These are phyloP conservation scores for Pichia nanzhaoensis DNA, from an alignment of 805 yeast genomes.

Conservation along the genomic window DNA sequence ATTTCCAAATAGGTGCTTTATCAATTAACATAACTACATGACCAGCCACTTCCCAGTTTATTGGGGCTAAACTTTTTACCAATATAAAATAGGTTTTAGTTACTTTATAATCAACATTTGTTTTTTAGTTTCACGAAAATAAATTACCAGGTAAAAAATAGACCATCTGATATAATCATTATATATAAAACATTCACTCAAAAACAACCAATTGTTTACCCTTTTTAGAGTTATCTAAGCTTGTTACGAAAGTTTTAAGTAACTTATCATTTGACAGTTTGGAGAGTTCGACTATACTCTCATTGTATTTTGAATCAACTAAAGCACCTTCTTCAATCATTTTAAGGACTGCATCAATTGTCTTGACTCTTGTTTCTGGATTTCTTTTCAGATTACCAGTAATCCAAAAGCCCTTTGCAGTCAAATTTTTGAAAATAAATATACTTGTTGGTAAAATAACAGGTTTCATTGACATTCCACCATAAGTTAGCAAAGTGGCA, in stretches of 20 bases:
- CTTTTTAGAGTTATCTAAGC: slow-evolving; percentile 33
- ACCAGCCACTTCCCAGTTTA: no score
- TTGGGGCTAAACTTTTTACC: no score
- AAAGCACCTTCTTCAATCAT: slow-evolving; percentile 55
- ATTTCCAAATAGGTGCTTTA: slow-evolving; percentile 3
- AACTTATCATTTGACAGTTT: slow-evolving; percentile 36
- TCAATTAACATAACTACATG: slow-evolving; percentile 4
- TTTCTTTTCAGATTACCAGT: slow-evolving; percentile 55
- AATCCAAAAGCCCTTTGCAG: slow-evolving; percentile 90
- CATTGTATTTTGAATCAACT: slow-evolving; percentile 39
- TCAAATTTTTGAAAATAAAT: slow-evolving; percentile 83
- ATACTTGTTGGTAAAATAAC: slow-evolving; percentile 84
- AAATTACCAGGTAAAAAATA: no score
- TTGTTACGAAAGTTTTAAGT: slow-evolving; percentile 36
- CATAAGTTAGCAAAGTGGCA: slow-evolving; percentile 83
- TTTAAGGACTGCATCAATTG: slow-evolving; percentile 49
- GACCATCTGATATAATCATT: not conserved
- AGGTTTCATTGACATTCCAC: slow-evolving; percentile 97
- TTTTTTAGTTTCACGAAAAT: no score
- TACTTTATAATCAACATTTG: no score
- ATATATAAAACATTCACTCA: slow-evolving; percentile 12
- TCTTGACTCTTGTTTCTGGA: slow-evolving; percentile 52
- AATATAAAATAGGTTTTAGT: no score
- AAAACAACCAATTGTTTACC: slow-evolving; percentile 41
- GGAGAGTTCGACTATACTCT: slow-evolving; percentile 29